Conservation (phyloP, 179 eudicot genomes). For the Vitellaria paradoxa region DNA sequence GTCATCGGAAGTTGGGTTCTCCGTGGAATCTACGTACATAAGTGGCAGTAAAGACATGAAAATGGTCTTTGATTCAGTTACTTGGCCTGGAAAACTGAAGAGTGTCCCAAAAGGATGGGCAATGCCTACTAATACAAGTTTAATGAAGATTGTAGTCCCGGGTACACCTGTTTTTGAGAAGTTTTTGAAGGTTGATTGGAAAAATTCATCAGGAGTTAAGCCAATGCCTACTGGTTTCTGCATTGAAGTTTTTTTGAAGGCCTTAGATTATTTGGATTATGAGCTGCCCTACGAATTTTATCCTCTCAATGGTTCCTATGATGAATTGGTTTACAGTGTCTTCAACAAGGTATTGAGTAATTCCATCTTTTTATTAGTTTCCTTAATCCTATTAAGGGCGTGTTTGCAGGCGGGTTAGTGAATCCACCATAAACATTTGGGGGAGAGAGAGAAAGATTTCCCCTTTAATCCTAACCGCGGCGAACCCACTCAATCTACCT, state of each 20-base stretch:
- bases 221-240: conserved; percentile 29
- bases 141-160: conserved; percentile 46
- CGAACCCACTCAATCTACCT: not conserved
- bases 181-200: conserved; percentile 31
- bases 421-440: too few relatives aligned
- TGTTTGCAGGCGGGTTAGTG: too few relatives aligned
- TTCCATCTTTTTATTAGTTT: not conserved
- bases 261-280: conserved; percentile 27
- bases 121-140: conserved; percentile 30
- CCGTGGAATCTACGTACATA: not conserved
- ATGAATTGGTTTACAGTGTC: conserved; percentile 36
- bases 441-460: not conserved
- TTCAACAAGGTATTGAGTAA: conserved; percentile 34
- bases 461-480: not conserved
- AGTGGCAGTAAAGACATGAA: not conserved
- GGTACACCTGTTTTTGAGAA: conserved; percentile 27
- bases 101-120: conserved; percentile 49
- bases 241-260: conserved; percentile 34
- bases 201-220: not conserved
- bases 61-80: conserved; percentile 14
- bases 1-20: conserved; percentile 31
- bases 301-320: conserved; percentile 32
- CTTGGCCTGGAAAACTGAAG: conserved; percentile 45
- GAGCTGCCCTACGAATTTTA: conserved; percentile 32
- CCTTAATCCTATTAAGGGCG: not conserved